phyloP scores from a whole-genome alignment of 495 filamentous ascomycete species.

The Clohesyomyces aquaticus region DNA sequence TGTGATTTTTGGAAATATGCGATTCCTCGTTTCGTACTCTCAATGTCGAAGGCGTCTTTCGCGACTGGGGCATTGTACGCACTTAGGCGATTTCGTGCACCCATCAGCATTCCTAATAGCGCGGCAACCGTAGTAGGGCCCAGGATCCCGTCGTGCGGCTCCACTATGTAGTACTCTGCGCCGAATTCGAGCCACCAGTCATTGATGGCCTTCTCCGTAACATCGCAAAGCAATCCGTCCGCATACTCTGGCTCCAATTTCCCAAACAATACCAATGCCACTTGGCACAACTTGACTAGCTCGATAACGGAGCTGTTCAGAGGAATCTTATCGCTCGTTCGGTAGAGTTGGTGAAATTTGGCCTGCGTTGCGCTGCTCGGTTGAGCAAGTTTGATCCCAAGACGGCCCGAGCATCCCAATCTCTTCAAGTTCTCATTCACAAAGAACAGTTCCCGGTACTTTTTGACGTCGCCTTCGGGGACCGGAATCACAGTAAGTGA shows the following conservation, averaged over 20 bases:
- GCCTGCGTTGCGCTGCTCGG: constrained; percentile 81
- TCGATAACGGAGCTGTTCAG: constrained; percentile 80
- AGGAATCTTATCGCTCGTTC: constrained; percentile 77
- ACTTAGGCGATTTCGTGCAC: constrained; percentile 84
- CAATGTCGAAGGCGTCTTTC: constrained; percentile 92
- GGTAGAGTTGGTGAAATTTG: constrained; percentile 91
- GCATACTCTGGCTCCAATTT: constrained; percentile 85
- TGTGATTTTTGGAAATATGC: constrained; percentile 86
- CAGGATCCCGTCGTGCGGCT: constrained; percentile 88
- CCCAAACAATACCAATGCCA: constrained; percentile 85
- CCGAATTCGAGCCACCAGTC: constrained; percentile 98
- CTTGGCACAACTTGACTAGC: constrained; percentile 89
- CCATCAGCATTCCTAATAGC: constrained; percentile 82
- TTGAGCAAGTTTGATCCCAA: constrained; percentile 74
- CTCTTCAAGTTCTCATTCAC: constrained; percentile 95
- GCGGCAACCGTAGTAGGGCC: constrained; percentile 92
- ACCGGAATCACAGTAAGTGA: constrained; percentile 85
- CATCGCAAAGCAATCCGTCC: constrained; percentile 89
- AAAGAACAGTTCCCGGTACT: constrained; percentile 82
- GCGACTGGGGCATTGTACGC: constrained; percentile 78
- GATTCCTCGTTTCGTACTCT: constrained; percentile 79
- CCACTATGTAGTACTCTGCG: constrained; percentile 83
- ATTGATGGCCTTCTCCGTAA: constrained; percentile 85
- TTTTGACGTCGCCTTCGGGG: constrained; percentile 81
- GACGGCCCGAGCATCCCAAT: constrained; percentile 86